Percentiles rank a stretch among this genome's conserved stretches.
phyloP scores from a whole-genome alignment of 2,329 filamentous ascomycete species.

The Pseudogymnoascus sp. region DNA sequence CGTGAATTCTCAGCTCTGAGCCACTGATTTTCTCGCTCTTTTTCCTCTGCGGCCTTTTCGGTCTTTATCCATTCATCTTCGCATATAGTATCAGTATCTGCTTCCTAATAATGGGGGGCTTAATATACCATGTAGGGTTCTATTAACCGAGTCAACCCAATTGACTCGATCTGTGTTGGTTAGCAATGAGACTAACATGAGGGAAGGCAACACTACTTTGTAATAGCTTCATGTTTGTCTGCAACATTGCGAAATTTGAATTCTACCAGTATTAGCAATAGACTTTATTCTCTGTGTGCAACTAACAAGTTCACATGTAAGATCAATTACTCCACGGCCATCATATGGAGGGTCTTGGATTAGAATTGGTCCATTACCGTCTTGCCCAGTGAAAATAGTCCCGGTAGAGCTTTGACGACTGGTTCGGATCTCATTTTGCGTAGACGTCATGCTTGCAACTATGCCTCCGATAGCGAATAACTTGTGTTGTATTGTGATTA shows the following conservation, averaged over 20 bases:
- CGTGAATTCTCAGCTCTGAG: not conserved
- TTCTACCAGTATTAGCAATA: not conserved
- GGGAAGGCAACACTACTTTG: too few relatives aligned
- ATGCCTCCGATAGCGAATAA: not conserved
- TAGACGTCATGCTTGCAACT: not conserved
- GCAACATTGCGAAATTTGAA: not conserved
- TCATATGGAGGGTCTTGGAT: not conserved
- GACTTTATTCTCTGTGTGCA: not conserved
- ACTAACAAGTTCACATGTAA: not conserved
- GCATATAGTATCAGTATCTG: not conserved
- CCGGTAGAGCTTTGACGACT: not conserved
- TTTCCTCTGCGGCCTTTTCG: not conserved
- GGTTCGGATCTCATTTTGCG: not conserved
- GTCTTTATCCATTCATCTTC: not conserved
- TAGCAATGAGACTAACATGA: not conserved
- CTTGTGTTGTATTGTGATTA: not conserved
- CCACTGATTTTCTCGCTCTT: not conserved
- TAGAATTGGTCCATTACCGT: not conserved
- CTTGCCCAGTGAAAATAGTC: not conserved
- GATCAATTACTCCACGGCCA: not conserved
- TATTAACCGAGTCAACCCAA: not conserved
- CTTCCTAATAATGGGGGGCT: too few relatives aligned
- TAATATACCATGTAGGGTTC: not conserved
- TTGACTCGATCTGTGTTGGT: not conserved
- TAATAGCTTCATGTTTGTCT: too few relatives aligned